A percentile compares a stretch with the other conserved stretches of the same genome.
These are phyloP conservation scores for Triticum aestivum DNA, from an alignment of 176 grass and related monocot genomes.

Conservation along the genomic window IWGSC_CS_RefSeq_v2.1 NC_057798.1:773190563-773191062, in stretches of 20 bases:
- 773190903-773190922: background rate
- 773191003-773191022: background rate
- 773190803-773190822: background rate
- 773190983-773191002: background rate
- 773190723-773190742: background rate
- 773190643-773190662: background rate
- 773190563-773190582: background rate
- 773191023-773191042: background rate
- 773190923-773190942: background rate
- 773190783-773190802: background rate
- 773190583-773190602: background rate
- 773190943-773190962: background rate
- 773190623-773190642: background rate
- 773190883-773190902: background rate
- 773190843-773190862: background rate
- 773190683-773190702: background rate
- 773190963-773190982: background rate
- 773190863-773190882: background rate
- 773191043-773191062: background rate
- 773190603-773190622: background rate
- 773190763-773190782: background rate
- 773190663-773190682: background rate
- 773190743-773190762: background rate
- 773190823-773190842: background rate
- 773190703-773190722: background rate